Conservation (phyloP, 768 basidiomycete species). For the Royoungia palumana region DNA sequence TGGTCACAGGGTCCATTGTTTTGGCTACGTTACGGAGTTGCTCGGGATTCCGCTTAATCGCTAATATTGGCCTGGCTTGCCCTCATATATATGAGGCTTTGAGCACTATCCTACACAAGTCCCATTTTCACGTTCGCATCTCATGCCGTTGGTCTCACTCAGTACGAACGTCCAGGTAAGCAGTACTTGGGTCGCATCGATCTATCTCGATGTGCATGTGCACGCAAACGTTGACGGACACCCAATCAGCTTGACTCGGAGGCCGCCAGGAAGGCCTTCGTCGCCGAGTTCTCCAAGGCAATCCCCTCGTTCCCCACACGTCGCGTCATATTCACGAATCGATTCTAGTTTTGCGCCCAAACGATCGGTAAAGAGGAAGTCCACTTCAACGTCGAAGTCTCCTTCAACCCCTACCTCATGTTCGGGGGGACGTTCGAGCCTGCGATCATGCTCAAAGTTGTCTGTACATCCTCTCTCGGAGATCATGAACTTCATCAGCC, state of each 20-base stretch:
- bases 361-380: slow-evolving; percentile 52
- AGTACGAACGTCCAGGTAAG: slow-evolving; percentile 40
- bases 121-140: background rate
- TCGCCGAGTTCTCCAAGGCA: slow-evolving; percentile 58
- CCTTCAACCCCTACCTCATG: slow-evolving; percentile 56
- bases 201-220: background rate
- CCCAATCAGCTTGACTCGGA: slow-evolving; percentile 14
- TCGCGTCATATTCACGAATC: background rate
- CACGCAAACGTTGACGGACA: too few species aligned
- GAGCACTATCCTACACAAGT: background rate
- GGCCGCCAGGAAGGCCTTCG: slow-evolving; percentile 33
- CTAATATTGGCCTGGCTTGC: too few species aligned
- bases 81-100: too few species aligned
- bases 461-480: slow-evolving; percentile 32
- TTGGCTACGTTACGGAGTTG: background rate
- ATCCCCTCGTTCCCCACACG: background rate
- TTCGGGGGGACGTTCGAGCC: slow-evolving; percentile 65
- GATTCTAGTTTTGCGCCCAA: slow-evolving; percentile 47
- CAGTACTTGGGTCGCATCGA: too few species aligned
- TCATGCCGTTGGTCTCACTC: slow-evolving; percentile 39
- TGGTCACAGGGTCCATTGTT: too few species aligned
- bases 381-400: slow-evolving; percentile 52
- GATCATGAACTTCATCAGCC: background rate
- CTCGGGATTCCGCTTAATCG: background rate
- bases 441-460: slow-evolving; percentile 56